These are phyloP conservation scores for Xylaria hypoxylon DNA, from an alignment of 2,329 filamentous ascomycete species.

Conservation along the genomic window DNA sequence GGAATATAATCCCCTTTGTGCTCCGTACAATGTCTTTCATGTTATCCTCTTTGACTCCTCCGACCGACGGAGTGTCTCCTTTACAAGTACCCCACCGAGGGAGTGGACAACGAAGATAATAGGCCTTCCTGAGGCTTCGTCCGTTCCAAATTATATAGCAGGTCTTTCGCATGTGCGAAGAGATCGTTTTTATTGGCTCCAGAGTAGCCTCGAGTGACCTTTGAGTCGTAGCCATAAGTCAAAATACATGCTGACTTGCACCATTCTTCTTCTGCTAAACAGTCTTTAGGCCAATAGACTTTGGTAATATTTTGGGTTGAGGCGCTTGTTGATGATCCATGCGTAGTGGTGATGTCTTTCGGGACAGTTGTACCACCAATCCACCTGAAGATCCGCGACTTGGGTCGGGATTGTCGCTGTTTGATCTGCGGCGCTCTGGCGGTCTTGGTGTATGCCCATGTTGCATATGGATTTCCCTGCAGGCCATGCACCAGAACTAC, in stretches of 20 bases:
- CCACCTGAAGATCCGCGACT: no score
- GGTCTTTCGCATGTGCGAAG: not conserved
- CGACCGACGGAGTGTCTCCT: conserved; percentile 19
- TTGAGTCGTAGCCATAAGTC: not conserved
- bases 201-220: not conserved
- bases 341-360: not conserved
- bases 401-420: not conserved
- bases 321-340: not conserved
- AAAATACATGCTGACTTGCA: not conserved
- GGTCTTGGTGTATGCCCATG: not conserved
- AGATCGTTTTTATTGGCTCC: not conserved
- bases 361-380: not conserved
- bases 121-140: conserved; percentile 3
- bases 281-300: conserved; percentile 1
- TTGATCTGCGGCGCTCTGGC: no score
- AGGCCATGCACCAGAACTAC: not conserved
- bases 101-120: conserved; percentile 19
- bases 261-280: not conserved
- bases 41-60: not conserved
- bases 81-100: conserved; percentile 15
- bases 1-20: conserved; percentile 10
- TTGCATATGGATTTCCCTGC: not conserved
- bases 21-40: conserved; percentile 19
- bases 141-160: not conserved
- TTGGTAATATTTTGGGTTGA: not conserved